A percentile compares a stretch with the other conserved stretches of the same genome.
Conservation (phyloP, 1,284 basidiomycete genomes). For the Tilletia setariae region DNA sequence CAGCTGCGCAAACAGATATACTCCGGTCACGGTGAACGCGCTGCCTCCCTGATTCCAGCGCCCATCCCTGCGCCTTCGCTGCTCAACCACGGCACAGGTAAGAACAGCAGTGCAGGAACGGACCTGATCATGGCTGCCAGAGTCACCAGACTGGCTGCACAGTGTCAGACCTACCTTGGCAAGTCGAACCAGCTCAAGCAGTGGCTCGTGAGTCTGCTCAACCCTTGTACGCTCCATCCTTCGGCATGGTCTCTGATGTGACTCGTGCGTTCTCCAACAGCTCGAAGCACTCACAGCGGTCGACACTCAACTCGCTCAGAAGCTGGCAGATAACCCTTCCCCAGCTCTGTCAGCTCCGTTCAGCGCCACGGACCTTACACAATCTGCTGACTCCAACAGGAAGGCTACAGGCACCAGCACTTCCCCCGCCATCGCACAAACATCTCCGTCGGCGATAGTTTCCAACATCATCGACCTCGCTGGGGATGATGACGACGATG, state of each 20-base stretch:
- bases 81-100: no score
- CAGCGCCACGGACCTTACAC: no score
- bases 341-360: not conserved
- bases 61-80: not conserved
- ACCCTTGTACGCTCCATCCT: not conserved
- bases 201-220: constrained; percentile 6
- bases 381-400: not conserved
- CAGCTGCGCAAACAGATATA: not conserved
- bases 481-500: constrained; percentile 11
- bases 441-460: not conserved
- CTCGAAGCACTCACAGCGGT: not conserved
- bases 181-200: constrained; percentile 1
- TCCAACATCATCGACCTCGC: constrained; percentile 9
- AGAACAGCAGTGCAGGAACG: not conserved
- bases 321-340: not conserved
- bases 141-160: not conserved
- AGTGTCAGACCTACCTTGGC: not conserved
- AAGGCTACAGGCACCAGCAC: not conserved
- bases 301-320: not conserved
- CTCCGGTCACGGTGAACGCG: constrained; percentile 1
- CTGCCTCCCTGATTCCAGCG: not conserved
- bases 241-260: not conserved
- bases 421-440: not conserved
- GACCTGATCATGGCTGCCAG: not conserved
- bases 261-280: not conserved